Evolutionary conservation across 2,329 filamentous ascomycete species (phyloP).

Genomic region (Gnomoniopsis smithogilvyi): DNA sequence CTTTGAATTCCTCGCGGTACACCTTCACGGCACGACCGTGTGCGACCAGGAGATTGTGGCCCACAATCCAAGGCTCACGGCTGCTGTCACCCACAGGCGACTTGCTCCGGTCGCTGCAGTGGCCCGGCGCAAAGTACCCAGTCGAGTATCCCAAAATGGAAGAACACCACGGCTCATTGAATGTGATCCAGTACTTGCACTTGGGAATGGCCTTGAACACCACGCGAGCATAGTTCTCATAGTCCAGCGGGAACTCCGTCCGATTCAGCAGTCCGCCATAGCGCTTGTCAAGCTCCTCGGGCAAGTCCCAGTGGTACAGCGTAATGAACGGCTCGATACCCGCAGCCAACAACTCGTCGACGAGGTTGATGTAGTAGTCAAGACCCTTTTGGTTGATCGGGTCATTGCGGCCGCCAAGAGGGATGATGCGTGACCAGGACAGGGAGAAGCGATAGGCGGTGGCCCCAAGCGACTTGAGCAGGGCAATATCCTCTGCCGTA

Average conservation of each 20-base stretch:
- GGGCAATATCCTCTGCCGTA: conserved; percentile 70
- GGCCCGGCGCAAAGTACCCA: conserved; percentile 79
- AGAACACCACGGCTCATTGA: conserved; percentile 88
- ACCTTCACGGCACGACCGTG: conserved; percentile 78
- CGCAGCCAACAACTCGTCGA: conserved; percentile 72
- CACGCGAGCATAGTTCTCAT: conserved; percentile 72
- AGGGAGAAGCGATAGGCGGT: conserved; percentile 81
- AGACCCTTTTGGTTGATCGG: conserved; percentile 76
- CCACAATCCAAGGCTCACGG: conserved; percentile 78
- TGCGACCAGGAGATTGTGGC: conserved; percentile 76
- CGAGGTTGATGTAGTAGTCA: conserved; percentile 73
- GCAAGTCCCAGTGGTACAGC: conserved; percentile 85
- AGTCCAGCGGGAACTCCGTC: conserved; percentile 79
- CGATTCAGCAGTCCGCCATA: conserved; percentile 81
- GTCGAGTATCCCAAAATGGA: conserved; percentile 76
- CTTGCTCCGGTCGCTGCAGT: conserved; percentile 70
- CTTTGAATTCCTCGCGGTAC: conserved; percentile 80
- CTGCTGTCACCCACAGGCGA: conserved; percentile 69
- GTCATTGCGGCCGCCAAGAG: conserved; percentile 78
- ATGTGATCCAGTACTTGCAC: conserved; percentile 86
- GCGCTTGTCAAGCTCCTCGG: conserved; percentile 71
- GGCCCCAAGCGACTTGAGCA: conserved; percentile 72
- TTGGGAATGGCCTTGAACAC: conserved; percentile 72
- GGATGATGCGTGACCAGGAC: conserved; percentile 81
- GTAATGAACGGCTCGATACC: conserved; percentile 81